phyloP scores from a whole-genome alignment of 345 rosid species.

The Lagerstroemia speciosa region DNA sequence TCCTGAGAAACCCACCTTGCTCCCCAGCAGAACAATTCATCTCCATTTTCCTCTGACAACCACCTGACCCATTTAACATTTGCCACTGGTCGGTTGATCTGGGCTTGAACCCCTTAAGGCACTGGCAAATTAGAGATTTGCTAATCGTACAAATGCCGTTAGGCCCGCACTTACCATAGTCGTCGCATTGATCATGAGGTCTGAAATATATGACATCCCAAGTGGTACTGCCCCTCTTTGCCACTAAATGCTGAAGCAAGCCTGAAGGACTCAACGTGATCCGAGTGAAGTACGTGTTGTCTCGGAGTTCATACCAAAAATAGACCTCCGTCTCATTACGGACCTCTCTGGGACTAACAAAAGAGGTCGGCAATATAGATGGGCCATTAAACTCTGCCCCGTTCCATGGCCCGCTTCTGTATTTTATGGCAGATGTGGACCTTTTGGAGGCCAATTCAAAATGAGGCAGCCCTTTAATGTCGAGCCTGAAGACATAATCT shows the following conservation, averaged over 20 bases:
- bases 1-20: conserved; percentile 22
- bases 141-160: conserved; percentile 5
- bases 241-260: background rate
- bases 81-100: conserved; percentile 21
- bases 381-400: conserved; percentile 23
- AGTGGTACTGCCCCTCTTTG: background rate
- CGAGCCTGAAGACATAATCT: conserved; percentile 6
- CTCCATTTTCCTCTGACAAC: conserved; percentile 28
- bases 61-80: conserved; percentile 24
- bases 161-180: conserved; percentile 5
- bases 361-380: conserved; percentile 9
- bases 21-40: conserved; percentile 14
- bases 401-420: conserved; percentile 31
- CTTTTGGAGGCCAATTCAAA: conserved; percentile 5
- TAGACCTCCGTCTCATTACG: conserved; percentile 10
- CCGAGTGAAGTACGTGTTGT: background rate
- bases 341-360: conserved; percentile 12
- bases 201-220: background rate
- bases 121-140: conserved; percentile 9
- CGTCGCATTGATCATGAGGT: conserved; percentile 1
- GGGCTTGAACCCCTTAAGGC: conserved; percentile 32
- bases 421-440: background rate
- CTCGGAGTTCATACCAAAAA: conserved; percentile 14
- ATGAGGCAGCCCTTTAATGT: conserved; percentile 12
- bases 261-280: background rate